These are phyloP conservation scores for Panus rudis DNA, from an alignment of 768 basidiomycete genomes.

Conservation along the genomic window DNA sequence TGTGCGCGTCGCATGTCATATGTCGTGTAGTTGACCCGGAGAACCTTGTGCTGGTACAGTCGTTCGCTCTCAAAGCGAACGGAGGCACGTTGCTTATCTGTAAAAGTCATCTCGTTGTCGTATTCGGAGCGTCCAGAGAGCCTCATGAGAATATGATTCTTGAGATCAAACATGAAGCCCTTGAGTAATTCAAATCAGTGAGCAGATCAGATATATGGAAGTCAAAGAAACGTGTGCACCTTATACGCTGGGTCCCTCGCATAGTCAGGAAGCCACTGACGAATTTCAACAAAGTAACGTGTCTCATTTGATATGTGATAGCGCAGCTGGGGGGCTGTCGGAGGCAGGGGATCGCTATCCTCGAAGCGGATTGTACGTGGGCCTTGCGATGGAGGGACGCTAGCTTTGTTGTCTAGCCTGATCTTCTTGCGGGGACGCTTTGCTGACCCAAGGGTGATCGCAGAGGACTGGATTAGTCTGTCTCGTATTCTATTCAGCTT, in stretches of 20 bases:
- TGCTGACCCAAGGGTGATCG: too few relatives aligned
- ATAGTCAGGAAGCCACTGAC: slow-evolving; percentile 5
- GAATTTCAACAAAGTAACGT: neutral
- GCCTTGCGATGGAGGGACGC: too few relatives aligned
- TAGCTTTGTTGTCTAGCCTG: too few relatives aligned
- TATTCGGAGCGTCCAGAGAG: slow-evolving; percentile 16
- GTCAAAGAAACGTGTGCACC: slow-evolving; percentile 9
- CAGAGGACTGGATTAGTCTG: too few relatives aligned
- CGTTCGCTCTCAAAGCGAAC: slow-evolving; percentile 11
- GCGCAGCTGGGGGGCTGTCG: slow-evolving; percentile 22
- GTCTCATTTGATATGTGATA: slow-evolving; percentile 16
- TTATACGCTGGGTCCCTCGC: slow-evolving; percentile 10
- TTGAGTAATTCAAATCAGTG: too few relatives aligned
- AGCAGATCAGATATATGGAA: too few relatives aligned
- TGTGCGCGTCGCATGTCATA: slow-evolving; percentile 15
- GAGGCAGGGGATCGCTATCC: slow-evolving; percentile 8
- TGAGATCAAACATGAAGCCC: slow-evolving; percentile 24
- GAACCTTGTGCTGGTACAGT: slow-evolving; percentile 14
- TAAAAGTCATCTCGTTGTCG: slow-evolving; percentile 23
- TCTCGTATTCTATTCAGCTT: neutral
- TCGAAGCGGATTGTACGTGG: too few relatives aligned
- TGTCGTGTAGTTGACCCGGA: slow-evolving; percentile 18
- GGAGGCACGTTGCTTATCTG: slow-evolving; percentile 8
- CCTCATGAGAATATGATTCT: slow-evolving; percentile 23
- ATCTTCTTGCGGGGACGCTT: too few relatives aligned